phyloP scores from a whole-genome alignment of 805 yeast species.

The Nakazawaea sp. region DNA sequence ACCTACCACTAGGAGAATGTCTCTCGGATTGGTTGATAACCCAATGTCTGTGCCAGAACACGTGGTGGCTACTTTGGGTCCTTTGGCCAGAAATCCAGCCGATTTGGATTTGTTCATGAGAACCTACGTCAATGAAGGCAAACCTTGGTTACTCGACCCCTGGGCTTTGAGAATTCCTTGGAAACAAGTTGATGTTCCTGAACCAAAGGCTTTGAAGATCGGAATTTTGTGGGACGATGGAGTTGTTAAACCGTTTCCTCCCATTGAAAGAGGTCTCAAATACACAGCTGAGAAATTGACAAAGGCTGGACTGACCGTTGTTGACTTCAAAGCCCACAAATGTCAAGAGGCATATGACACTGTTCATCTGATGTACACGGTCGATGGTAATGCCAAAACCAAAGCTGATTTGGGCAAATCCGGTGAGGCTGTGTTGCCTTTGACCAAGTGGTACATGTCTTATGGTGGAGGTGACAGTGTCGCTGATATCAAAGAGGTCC shows the following conservation, averaged over 20 bases:
- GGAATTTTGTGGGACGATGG: slow-evolving; percentile 44
- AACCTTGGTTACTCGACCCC: slow-evolving; percentile 54
- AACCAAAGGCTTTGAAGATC: slow-evolving; percentile 30
- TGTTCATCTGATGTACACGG: slow-evolving; percentile 43
- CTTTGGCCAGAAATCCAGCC: slow-evolving; percentile 36
- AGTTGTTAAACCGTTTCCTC: slow-evolving; percentile 45
- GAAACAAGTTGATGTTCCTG: slow-evolving; percentile 30
- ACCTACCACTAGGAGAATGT: slow-evolving; percentile 34
- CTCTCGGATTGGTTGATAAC: no score
- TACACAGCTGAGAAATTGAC: slow-evolving; percentile 42
- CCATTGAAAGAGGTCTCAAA: slow-evolving; percentile 33
- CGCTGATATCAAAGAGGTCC: slow-evolving; percentile 38
- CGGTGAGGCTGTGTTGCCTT: slow-evolving; percentile 59
- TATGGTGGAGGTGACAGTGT: slow-evolving; percentile 50
- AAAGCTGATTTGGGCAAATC: slow-evolving; percentile 38
- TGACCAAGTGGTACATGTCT: slow-evolving; percentile 44
- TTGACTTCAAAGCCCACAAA: slow-evolving; percentile 46
- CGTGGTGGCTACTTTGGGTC: slow-evolving; percentile 40
- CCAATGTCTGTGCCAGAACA: slow-evolving; percentile 47
- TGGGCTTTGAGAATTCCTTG: slow-evolving; percentile 42
- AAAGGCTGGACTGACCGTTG: slow-evolving; percentile 47
- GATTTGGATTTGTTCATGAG: slow-evolving; percentile 45
- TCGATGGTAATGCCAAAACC: slow-evolving; percentile 55
- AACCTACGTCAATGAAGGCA: slow-evolving; percentile 29
- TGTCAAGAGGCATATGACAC: slow-evolving; percentile 50